Evolutionary conservation across 202 grass and related monocot genomes (phyloP), one percentile per base, ranked within the genome.

Genomic region (Bolboschoenoplectus hybrid): DNA sequence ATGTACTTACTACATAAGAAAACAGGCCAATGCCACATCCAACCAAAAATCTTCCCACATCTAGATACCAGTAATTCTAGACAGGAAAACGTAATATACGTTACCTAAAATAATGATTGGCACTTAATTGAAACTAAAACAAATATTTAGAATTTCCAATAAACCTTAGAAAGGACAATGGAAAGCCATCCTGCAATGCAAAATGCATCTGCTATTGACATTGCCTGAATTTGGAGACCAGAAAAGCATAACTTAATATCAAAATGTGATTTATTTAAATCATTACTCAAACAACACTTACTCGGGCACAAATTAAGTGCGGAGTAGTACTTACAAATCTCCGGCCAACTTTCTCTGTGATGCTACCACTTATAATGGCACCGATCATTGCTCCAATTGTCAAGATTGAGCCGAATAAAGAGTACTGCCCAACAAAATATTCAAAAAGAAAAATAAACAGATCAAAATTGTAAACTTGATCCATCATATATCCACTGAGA

Each of bases 381-480:
- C 92, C 94, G 43, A 97, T 41, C 94, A 97, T 97, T 45, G 94
- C 94, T 91, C 94, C 94, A 65, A 97, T 92, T 67, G 90, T 97
- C 38, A 94, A 66, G 87, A 97, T 94, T 7, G 94, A 97, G 68
- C 92, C 92, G 85, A 97, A 94, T 43, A 88, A 47, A 90, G 94
- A 97, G 81, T 97, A 97, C 90, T 97, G 86, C 82, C 87, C 10
- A 47, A 58, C 44, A 70, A 64, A 86, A 80, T 5, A 3, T 78
- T 78, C 20, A 76, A 76, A 34, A 57, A 46, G 34, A 5, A 17
- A 74, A 57, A 85, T 34, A 5, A 69, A 56, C 17, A 85, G 4
- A 67, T 35, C 14, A 7, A 5, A 56, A 43, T 55, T 36, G 6
- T 17, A 74, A 74, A 74, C 20, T 45, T 14, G 9, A 57, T 73